Conservation (phyloP, 2,329 filamentous ascomycete genomes). For the Pestalotiopsis sp. region DNA sequence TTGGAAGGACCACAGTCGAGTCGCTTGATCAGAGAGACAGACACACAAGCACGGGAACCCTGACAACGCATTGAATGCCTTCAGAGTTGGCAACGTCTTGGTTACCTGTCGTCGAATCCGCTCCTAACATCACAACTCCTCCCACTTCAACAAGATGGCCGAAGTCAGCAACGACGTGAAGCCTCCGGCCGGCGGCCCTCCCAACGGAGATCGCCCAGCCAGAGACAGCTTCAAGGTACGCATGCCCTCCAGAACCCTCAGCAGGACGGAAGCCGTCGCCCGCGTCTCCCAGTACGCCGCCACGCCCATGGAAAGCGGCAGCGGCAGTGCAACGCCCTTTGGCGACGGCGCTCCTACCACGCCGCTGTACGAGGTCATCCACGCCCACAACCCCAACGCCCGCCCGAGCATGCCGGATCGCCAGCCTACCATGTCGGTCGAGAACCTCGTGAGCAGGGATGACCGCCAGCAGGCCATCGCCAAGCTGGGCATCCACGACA, state of each 20-base stretch:
- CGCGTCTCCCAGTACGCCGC: neutral
- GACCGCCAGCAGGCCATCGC: conserved; percentile 13
- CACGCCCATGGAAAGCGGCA: conserved; percentile 5
- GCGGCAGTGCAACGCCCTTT: conserved; percentile 2
- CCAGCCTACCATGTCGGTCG: conserved; percentile 6
- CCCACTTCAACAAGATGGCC: conserved; percentile 1
- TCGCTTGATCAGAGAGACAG: neutral
- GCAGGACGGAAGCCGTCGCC: neutral
- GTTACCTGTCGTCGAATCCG: conserved; percentile 5
- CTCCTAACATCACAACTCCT: neutral
- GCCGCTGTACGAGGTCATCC: conserved; percentile 11
- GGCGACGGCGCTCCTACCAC: conserved; percentile 1
- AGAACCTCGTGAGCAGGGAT: conserved; percentile 8
- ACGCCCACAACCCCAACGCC: neutral
- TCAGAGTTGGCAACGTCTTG: conserved; percentile 10
- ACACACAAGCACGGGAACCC: neutral
- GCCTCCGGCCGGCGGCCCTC: neutral
- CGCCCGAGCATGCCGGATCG: conserved; percentile 6
- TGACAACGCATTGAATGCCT: conserved; percentile 7
- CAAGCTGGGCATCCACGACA: conserved; percentile 16
- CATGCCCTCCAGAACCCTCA: neutral
- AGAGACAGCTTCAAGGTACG: conserved; percentile 8
- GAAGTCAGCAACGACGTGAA: conserved; percentile 3
- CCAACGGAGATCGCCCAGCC: conserved; percentile 1
- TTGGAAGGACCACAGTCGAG: neutral